phyloP scores from a whole-genome alignment of 2,329 filamentous ascomycete species.

The Didymella pinodella region DNA sequence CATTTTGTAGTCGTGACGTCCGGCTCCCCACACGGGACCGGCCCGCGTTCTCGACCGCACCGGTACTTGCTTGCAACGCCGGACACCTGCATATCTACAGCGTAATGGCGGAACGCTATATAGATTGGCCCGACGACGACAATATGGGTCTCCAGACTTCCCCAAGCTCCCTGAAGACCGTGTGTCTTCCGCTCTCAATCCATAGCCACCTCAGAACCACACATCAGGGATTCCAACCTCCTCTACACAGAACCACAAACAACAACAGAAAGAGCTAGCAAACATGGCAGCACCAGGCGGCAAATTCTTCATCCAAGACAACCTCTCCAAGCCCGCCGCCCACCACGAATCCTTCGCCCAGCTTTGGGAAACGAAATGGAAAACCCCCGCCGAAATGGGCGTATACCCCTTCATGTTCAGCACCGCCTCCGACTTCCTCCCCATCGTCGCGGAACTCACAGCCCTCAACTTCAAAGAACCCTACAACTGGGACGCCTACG shows the following conservation, averaged over 20 bases:
- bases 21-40: constrained; percentile 20
- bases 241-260: neutral
- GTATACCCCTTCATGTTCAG: constrained; percentile 81
- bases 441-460: constrained; percentile 71
- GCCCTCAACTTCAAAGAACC: constrained; percentile 70
- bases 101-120: neutral
- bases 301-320: constrained; percentile 58
- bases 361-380: constrained; percentile 80
- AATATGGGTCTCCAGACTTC: neutral
- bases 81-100: constrained; percentile 2
- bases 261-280: constrained; percentile 3
- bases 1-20: constrained; percentile 11
- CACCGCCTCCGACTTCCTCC: constrained; percentile 71
- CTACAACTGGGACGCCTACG: constrained; percentile 69
- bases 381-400: constrained; percentile 67
- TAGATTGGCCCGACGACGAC: constrained; percentile 6
- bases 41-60: constrained; percentile 1
- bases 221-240: neutral
- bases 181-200: neutral
- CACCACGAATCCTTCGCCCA: constrained; percentile 59
- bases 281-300: constrained; percentile 53
- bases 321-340: constrained; percentile 51
- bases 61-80: constrained; percentile 7
- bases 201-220: neutral
- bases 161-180: too few relatives aligned